Base-by-base conservation (phyloP, 2,329 filamentous ascomycete genomes). In the Didymella keratinophila region DNA sequence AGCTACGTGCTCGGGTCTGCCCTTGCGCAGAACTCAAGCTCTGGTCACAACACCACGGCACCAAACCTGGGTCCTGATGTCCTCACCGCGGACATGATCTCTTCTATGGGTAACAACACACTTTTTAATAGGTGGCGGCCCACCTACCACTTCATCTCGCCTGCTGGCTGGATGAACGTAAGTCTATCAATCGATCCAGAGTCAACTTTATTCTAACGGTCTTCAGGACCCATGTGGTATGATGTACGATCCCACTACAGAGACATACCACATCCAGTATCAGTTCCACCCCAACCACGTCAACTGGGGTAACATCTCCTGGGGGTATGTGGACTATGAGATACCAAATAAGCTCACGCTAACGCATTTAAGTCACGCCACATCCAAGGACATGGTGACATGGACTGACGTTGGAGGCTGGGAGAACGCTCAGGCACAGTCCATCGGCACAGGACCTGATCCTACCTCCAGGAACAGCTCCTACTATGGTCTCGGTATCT, bases 401-500 rank as follows among this genome's bases (percentile, higher is more conserved):
- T 81, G 79, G 76, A 76, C 71, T 7, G 80, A 81, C 59, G 72
- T 79, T 34, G 68, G 79, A 16, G 79, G 76, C 14, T 85, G 83
- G 83, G 63, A 80, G 60, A 75, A 78, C 32, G 74, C 71, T 23
- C 70, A 79, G 34, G 67, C 81, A 56, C 45, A 78, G 61, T 63
- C 74, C 56, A 21, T 82, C 8, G 77, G 73, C 5, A 78, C 79
- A 8, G 74, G 75, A 14, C 79, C 78, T 53, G 44, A 63, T 3
- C 64, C 67, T 10, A 61, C 64, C 10, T 71, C 68, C 9, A 50
- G 61, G 20, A 72, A 75, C 54, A 75, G 74, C 39, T 71, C 73
- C 8, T 84, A 85, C 64, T 81, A 85, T 56, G 76, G 79, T 1
- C 73, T 84, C 12, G 83, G 83, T 0, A 80, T 84, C 30, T 85